phyloP scores from a whole-genome alignment of 345 rosid species.

The Arabis hirsuta region DNA sequence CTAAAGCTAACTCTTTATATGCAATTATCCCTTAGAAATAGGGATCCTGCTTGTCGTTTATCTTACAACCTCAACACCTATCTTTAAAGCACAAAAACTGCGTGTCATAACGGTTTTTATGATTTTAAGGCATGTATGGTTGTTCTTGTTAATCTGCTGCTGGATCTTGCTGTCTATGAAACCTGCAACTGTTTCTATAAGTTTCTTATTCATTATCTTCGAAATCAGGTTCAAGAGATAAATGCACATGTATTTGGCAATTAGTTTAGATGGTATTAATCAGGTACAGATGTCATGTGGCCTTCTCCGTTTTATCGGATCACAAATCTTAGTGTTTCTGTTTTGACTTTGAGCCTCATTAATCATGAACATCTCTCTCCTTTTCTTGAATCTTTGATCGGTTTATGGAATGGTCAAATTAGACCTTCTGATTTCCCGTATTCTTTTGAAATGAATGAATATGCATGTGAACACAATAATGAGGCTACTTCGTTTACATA shows the following conservation, averaged over 20 bases:
- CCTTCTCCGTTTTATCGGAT: constrained; percentile 41
- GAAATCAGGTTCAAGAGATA: constrained; percentile 31
- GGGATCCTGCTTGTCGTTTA: constrained; percentile 17
- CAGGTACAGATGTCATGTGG: constrained; percentile 35
- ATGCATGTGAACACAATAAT: constrained; percentile 40
- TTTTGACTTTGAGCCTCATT: constrained; percentile 42
- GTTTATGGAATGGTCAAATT: constrained; percentile 12
- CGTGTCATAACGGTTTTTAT: constrained; percentile 8
- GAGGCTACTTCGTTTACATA: constrained; percentile 28
- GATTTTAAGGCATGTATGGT: constrained; percentile 29
- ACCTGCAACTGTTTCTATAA: constrained; percentile 18
- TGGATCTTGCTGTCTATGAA: constrained; percentile 38
- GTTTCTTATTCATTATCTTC: constrained; percentile 21
- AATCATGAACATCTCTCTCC: constrained; percentile 3
- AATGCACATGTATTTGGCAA: constrained; percentile 26
- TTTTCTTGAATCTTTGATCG: constrained; percentile 9
- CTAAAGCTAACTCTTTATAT: constrained; percentile 15
- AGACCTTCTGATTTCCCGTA: constrained; percentile 38
- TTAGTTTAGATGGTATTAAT: background rate
- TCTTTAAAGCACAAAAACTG: constrained; percentile 11
- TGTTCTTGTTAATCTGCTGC: constrained; percentile 5
- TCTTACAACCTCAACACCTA: background rate
- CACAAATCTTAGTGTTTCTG: constrained; percentile 40
- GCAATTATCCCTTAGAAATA: background rate
- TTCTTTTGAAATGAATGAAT: constrained; percentile 36